These are phyloP conservation scores for Trichoderma polysporum DNA, from an alignment of 2,329 filamentous ascomycete genomes.

Conservation along the genomic window DNA sequence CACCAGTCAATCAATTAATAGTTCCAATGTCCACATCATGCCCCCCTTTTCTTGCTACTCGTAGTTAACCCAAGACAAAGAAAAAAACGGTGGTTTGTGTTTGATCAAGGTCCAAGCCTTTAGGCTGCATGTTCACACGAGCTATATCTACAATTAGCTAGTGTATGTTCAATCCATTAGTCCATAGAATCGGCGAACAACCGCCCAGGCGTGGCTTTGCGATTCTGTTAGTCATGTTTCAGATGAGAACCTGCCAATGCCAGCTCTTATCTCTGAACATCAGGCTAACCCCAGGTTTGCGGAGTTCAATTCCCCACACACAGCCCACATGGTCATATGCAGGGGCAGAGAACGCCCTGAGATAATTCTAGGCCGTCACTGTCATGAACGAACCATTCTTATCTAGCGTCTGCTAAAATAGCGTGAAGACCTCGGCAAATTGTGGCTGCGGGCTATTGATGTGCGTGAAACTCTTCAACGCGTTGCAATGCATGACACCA, in stretches of 20 bases:
- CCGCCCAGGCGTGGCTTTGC: background rate
- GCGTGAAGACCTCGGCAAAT: background rate
- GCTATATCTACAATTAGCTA: background rate
- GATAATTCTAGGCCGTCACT: background rate
- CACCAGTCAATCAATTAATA: background rate
- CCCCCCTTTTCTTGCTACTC: background rate
- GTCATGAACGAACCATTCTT: background rate
- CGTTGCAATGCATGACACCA: background rate
- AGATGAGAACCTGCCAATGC: background rate
- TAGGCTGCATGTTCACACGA: background rate
- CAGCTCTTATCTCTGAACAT: constrained; percentile 3
- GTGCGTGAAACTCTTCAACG: background rate
- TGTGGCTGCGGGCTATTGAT: constrained; percentile 4
- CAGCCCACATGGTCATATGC: background rate
- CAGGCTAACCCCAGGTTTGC: constrained; percentile 17
- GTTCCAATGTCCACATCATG: background rate
- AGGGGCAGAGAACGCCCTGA: background rate
- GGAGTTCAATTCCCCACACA: background rate
- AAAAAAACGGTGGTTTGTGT: background rate
- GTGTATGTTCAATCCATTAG: background rate
- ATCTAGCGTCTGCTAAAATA: constrained; percentile 1
- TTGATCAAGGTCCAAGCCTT: background rate
- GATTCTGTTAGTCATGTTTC: background rate
- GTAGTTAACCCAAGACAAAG: background rate
- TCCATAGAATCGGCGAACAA: background rate